Evolutionary conservation across 345 rosid species (phyloP).

Genomic region (Stellera chamaejasme): DNA sequence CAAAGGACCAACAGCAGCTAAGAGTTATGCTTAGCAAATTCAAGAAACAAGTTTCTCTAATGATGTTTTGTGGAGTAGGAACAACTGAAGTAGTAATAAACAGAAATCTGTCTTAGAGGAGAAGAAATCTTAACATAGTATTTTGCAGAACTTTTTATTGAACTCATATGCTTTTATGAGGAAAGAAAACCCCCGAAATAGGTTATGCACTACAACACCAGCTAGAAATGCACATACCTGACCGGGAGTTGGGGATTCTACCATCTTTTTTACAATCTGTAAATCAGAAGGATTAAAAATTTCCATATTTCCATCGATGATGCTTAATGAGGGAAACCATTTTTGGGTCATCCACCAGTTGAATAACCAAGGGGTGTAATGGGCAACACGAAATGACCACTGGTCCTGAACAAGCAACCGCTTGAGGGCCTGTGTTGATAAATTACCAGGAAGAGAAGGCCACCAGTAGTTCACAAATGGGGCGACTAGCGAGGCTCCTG

Average conservation of each 20-base stretch:
- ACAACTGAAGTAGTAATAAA: neutral
- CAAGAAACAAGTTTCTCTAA: neutral
- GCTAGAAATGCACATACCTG: constrained; percentile 33
- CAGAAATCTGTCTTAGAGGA: neutral
- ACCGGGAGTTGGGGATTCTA: constrained; percentile 28
- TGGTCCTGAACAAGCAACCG: constrained; percentile 33
- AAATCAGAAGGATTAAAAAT: constrained; percentile 39
- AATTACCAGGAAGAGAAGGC: constrained; percentile 51
- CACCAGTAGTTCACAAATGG: constrained; percentile 90
- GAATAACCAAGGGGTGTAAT: constrained; percentile 62
- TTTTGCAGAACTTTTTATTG: too few species aligned
- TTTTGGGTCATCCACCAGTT: constrained; percentile 92
- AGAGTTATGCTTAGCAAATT: too few species aligned
- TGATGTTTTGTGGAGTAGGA: neutral
- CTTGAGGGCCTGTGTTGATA: constrained; percentile 27
- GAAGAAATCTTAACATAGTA: neutral
- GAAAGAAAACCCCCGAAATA: too few species aligned
- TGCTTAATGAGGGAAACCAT: constrained; percentile 51
- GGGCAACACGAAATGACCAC: constrained; percentile 59
- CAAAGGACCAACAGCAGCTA: neutral
- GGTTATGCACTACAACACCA: too few species aligned
- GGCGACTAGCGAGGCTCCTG: constrained; percentile 60
- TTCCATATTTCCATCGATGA: constrained; percentile 30
- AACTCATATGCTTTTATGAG: too few species aligned
- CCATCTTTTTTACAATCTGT: constrained; percentile 24